Percentiles rank a stretch among this genome's conserved stretches.
Evolutionary conservation across 2,329 filamentous ascomycete genomes (phyloP).

Genomic region (Penicillium sp.): DNA sequence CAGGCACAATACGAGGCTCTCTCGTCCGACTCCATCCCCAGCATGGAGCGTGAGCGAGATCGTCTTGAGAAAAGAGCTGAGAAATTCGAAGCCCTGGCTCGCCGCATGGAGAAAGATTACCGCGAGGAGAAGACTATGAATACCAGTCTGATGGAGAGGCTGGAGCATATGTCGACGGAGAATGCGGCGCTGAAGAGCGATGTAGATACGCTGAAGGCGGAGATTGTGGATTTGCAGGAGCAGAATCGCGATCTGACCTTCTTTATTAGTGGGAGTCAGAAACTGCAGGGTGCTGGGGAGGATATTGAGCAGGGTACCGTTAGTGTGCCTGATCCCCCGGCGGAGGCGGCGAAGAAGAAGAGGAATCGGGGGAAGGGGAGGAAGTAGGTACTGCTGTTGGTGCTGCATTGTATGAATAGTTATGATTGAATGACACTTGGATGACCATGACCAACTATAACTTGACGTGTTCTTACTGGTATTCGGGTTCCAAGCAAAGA

Average conservation of each 20-base stretch:
- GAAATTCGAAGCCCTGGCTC: slow-evolving; percentile 76
- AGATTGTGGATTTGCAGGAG: slow-evolving; percentile 78
- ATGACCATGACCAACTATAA: background rate
- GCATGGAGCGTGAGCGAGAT: slow-evolving; percentile 74
- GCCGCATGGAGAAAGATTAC: slow-evolving; percentile 74
- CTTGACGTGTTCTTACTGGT: background rate
- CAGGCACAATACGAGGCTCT: slow-evolving; percentile 62
- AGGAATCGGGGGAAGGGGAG: slow-evolving; percentile 51
- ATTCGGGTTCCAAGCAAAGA: background rate
- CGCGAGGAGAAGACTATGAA: slow-evolving; percentile 88
- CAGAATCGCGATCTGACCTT: slow-evolving; percentile 86
- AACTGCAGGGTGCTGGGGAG: slow-evolving; percentile 73
- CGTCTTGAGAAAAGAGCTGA: slow-evolving; percentile 71
- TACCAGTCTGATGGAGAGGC: slow-evolving; percentile 77
- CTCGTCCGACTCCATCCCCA: slow-evolving; percentile 63
- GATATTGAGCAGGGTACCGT: slow-evolving; percentile 76
- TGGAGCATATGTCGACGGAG: slow-evolving; percentile 70
- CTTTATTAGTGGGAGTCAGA: slow-evolving; percentile 84
- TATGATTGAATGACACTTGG: slow-evolving; percentile 4
- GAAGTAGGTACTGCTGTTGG: slow-evolving; percentile 13
- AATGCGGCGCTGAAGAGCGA: slow-evolving; percentile 62
- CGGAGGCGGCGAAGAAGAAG: slow-evolving; percentile 52
- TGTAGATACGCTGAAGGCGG: slow-evolving; percentile 67
- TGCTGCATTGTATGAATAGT: slow-evolving; percentile 4
- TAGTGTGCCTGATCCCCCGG: slow-evolving; percentile 63